Conservation (phyloP, 805 yeast genomes). For the Candida maltosa region DNA sequence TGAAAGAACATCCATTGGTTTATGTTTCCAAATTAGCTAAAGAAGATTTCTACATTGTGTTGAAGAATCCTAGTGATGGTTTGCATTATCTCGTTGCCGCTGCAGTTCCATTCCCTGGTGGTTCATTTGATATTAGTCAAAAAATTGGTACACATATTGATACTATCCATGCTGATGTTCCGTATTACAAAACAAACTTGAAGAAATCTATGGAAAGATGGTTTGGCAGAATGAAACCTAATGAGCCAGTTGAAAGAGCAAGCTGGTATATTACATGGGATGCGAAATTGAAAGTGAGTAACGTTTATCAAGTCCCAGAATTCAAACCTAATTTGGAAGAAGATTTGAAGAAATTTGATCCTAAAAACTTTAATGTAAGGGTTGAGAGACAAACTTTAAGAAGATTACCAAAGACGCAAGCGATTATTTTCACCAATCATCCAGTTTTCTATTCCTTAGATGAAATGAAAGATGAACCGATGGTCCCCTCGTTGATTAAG, state of each 20-base stretch:
- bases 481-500: slow-evolving; percentile 71
- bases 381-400: slow-evolving; percentile 73
- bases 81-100: slow-evolving; percentile 66
- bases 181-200: slow-evolving; percentile 64
- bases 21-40: slow-evolving; percentile 68
- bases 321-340: slow-evolving; percentile 31
- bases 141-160: slow-evolving; percentile 64
- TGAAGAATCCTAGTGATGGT: slow-evolving; percentile 51
- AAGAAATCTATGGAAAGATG: slow-evolving; percentile 71
- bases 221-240: slow-evolving; percentile 60
- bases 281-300: slow-evolving; percentile 54
- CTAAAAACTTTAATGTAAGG: slow-evolving; percentile 59
- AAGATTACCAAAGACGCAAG: slow-evolving; percentile 60
- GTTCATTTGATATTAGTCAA: slow-evolving; percentile 59
- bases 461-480: slow-evolving; percentile 74
- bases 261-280: slow-evolving; percentile 78
- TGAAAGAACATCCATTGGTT: slow-evolving; percentile 61
- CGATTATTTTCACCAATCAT: slow-evolving; percentile 72
- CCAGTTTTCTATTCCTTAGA: slow-evolving; percentile 77
- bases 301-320: slow-evolving; percentile 53
- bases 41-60: slow-evolving; percentile 69
- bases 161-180: slow-evolving; percentile 64
- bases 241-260: slow-evolving; percentile 69
- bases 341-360: slow-evolving; percentile 34
- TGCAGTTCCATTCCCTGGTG: slow-evolving; percentile 79